These are phyloP conservation scores for Musa itinerans DNA, from an alignment of 176 grass and related monocot genomes.

Conservation along the genomic window DNA sequence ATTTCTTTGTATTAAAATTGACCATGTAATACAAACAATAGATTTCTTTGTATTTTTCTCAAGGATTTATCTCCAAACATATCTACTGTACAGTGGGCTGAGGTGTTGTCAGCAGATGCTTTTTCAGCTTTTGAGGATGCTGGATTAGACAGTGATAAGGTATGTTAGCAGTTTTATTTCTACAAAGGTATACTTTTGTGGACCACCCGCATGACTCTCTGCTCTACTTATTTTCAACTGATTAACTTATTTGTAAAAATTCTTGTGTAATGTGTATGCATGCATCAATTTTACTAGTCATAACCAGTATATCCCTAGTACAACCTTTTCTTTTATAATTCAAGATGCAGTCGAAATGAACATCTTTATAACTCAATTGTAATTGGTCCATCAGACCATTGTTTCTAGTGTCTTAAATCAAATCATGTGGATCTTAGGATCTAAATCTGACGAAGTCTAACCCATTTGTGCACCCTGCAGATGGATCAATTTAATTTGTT, in stretches of 20 bases:
- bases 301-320: neutral
- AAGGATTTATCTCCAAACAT: neutral
- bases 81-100: slow-evolving; percentile 58
- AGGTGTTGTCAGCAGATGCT: slow-evolving; percentile 92
- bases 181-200: neutral
- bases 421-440: too few species aligned
- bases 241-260: neutral
- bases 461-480: too few species aligned
- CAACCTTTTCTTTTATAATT: neutral
- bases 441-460: too few species aligned
- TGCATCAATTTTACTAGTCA: neutral
- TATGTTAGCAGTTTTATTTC: slow-evolving; percentile 10
- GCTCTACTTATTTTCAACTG: neutral
- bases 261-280: neutral
- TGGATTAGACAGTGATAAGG: slow-evolving; percentile 84
- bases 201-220: too few species aligned
- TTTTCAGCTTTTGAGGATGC: slow-evolving; percentile 97
- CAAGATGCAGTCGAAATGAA: neutral
- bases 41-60: neutral
- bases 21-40: neutral
- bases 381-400: too few species aligned
- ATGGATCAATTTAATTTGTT: too few species aligned
- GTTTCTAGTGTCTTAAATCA: too few species aligned
- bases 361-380: too few species aligned
- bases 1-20: neutral